Base-by-base conservation (phyloP, 805 yeast species). In the Sugiyamaella smithiae region DNA sequence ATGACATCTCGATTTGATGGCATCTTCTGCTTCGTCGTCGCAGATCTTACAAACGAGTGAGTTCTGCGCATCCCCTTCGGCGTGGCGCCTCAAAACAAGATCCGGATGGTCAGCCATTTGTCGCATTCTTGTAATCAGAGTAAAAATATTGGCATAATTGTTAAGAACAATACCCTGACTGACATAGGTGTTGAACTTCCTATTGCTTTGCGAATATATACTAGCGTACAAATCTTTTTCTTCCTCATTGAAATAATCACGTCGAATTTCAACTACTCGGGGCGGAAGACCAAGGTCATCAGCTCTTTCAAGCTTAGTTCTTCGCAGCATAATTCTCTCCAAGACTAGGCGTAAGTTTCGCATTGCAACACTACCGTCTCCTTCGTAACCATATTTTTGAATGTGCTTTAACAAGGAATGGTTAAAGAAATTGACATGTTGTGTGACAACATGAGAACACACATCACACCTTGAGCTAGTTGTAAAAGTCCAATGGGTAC, bases 101-200 rank as follows among this genome's bases (percentile, higher is more conserved):
- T 93, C 99, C 0, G 99, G 99, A 67, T 93, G 99, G 65, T 93
- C 99, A 0, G 99, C 98, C 58, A 93, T 73, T 67, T 93, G 99
- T 60, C 99, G 80, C 99, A 93, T 95, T 59, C 99, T 74, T 0
- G 99, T 93, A 60, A 93, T 90, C 49, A 93, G 75, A 0, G 98
- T 90, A 70, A 93, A 93, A 61, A 93, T 93, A 61, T 93, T 93
- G 40, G 99, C 99, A 69, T 93, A 93, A 66, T 93, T 93, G 68
- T 93, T 93, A 50, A 93, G 72, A 20, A 93, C 97, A 35, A 93
- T 97, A 67, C 99, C 99, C 62, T 88, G 91, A 19, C 95, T 93
- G 33, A 93, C 98, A 64, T 82, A 93, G 38, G 89, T 93, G 60
- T 87, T 88, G 72, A 88, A 93, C 59, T 85, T 84, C 52, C 99